phyloP scores from a whole-genome alignment of 75 land plant species.

The Picea sitchensis region DNA sequence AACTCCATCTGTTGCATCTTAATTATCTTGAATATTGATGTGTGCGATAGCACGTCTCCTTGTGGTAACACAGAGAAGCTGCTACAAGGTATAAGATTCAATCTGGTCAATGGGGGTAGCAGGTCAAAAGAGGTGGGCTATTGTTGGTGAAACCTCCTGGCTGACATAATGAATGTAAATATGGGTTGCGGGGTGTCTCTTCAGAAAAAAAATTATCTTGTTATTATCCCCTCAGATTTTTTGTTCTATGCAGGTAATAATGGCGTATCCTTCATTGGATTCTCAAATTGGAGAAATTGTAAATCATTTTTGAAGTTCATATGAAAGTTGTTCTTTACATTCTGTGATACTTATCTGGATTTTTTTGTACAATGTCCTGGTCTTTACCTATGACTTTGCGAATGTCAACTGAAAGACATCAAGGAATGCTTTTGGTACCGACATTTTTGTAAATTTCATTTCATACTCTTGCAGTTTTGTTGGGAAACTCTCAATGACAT shows the following conservation, averaged over 20 bases:
- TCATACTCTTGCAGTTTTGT: too few relatives aligned
- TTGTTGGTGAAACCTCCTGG: not conserved
- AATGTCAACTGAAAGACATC: too few relatives aligned
- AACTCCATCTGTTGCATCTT: not conserved
- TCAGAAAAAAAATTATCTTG: not conserved
- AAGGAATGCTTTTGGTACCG: too few relatives aligned
- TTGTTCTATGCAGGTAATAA: conserved; percentile 15
- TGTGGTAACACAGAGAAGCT: not conserved
- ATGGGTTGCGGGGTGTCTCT: conserved; percentile 9
- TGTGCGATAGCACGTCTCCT: not conserved
- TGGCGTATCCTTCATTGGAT: conserved; percentile 10
- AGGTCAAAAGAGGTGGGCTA: not conserved
- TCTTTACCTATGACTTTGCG: too few relatives aligned
- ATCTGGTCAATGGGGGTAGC: not conserved
- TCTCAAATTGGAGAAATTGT: conserved; percentile 20
- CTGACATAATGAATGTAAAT: conserved; percentile 11
- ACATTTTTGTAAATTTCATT: too few relatives aligned
- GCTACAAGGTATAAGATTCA: not conserved
- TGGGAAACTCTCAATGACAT: too few relatives aligned
- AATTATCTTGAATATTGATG: not conserved
- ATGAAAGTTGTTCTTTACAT: not conserved
- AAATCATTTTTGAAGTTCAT: conserved; percentile 13
- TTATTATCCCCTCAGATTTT: conserved; percentile 2
- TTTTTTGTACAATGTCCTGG: too few relatives aligned
- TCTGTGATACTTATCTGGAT: too few relatives aligned